Evolutionary conservation across 129 eudicot genomes (phyloP).

Genomic region (Daucus carota): DH1_v3.0 NC_030384.2:42023501-42024000

Average conservation of each 20-base stretch:
- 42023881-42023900: neutral
- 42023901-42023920: neutral
- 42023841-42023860: too few relatives aligned
- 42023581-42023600: neutral
- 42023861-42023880: too few relatives aligned
- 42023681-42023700: slow-evolving; percentile 52
- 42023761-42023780: slow-evolving; percentile 29
- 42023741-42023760: slow-evolving; percentile 57
- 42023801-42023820: too few relatives aligned
- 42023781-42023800: neutral
- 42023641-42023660: slow-evolving; percentile 50
- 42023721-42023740: slow-evolving; percentile 53
- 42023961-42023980: slow-evolving; percentile 87
- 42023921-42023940: slow-evolving; percentile 28
- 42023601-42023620: slow-evolving; percentile 27
- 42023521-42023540: neutral
- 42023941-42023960: slow-evolving; percentile 74
- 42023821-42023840: too few relatives aligned
- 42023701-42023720: slow-evolving; percentile 67
- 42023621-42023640: slow-evolving; percentile 56
- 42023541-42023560: neutral
- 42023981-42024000: slow-evolving; percentile 61
- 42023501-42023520: neutral
- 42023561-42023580: neutral
- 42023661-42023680: slow-evolving; percentile 51